Conservation (phyloP, 1,284 basidiomycete genomes). For the Peniophora sp. region DNA sequence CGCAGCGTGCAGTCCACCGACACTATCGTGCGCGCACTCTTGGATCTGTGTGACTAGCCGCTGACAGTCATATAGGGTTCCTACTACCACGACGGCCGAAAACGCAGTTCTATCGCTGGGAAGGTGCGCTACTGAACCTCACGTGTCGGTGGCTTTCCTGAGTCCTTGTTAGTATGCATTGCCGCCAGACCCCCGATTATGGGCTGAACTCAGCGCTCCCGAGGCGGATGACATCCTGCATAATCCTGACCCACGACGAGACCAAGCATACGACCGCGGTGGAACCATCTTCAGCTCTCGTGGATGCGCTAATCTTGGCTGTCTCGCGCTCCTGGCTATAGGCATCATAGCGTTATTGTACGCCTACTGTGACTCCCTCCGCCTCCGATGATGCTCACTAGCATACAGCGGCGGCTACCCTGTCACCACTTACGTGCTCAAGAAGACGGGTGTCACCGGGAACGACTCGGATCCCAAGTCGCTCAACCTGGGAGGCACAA, state of each 20-base stretch:
- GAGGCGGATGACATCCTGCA: slow-evolving; percentile 25
- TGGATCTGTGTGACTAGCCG: too few species aligned
- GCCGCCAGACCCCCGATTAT: slow-evolving; percentile 19
- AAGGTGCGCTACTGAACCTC: background rate
- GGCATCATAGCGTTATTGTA: slow-evolving; percentile 20
- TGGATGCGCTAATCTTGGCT: slow-evolving; percentile 34
- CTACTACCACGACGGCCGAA: background rate
- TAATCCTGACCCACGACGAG: slow-evolving; percentile 19
- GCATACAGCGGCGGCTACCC: slow-evolving; percentile 33
- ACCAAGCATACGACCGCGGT: slow-evolving; percentile 15
- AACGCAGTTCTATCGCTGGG: background rate
- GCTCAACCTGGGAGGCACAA: background rate
- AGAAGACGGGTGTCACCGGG: too few species aligned
- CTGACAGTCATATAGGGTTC: background rate
- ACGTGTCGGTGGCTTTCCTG: background rate
- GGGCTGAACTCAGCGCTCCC: slow-evolving; percentile 13
- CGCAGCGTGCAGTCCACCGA: too few species aligned
- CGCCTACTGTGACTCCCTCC: background rate
- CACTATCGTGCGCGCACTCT: too few species aligned
- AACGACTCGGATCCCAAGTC: too few species aligned
- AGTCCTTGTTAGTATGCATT: slow-evolving; percentile 17
- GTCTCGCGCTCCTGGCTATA: slow-evolving; percentile 24
- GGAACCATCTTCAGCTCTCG: slow-evolving; percentile 26
- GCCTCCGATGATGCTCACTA: background rate
- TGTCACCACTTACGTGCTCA: slow-evolving; percentile 21